A percentile compares a stretch with the other conserved stretches of the same genome.
Conservation (phyloP, 805 yeast genomes). For the Diddensiella transvaalensis region DNA sequence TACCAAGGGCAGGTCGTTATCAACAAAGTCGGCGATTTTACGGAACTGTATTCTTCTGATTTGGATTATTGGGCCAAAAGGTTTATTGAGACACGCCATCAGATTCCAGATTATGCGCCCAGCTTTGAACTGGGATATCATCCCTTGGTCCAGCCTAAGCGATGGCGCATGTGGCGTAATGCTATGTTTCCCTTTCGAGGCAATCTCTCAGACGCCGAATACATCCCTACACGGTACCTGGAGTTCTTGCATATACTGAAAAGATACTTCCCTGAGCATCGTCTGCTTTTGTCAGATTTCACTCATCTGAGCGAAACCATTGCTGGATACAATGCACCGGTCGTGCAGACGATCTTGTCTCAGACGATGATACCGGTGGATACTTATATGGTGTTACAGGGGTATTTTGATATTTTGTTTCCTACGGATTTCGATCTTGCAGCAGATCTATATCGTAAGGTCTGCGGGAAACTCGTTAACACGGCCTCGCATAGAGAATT, state of each 20-base stretch:
- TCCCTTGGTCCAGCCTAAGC: conserved; percentile 55
- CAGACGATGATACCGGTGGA: conserved; percentile 65
- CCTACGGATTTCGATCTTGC: conserved; percentile 72
- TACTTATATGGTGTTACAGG: conserved; percentile 80
- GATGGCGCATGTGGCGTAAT: conserved; percentile 43
- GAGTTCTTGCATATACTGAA: conserved; percentile 62
- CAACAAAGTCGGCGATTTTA: conserved; percentile 70
- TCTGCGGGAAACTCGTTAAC: conserved; percentile 56
- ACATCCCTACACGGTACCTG: conserved; percentile 71
- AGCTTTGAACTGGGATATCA: conserved; percentile 41
- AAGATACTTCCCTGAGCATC: conserved; percentile 69
- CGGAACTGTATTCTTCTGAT: conserved; percentile 51
- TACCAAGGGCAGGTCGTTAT: conserved; percentile 74
- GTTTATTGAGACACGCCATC: conserved; percentile 53
- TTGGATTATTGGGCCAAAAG: conserved; percentile 39
- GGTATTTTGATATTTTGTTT: conserved; percentile 81
- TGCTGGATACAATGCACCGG: conserved; percentile 66
- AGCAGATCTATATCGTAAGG: conserved; percentile 56
- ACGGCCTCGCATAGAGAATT: conserved; percentile 62
- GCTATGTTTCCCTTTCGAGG: conserved; percentile 63
- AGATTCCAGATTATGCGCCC: conserved; percentile 27
- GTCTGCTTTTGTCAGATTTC: conserved; percentile 71
- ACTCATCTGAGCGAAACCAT: conserved; percentile 38
- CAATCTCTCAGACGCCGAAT: conserved; percentile 67
- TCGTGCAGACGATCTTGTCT: conserved; percentile 71